phyloP scores from a whole-genome alignment of 1,139 yeast species.

The Magnusiomyces suaveolens region DNA sequence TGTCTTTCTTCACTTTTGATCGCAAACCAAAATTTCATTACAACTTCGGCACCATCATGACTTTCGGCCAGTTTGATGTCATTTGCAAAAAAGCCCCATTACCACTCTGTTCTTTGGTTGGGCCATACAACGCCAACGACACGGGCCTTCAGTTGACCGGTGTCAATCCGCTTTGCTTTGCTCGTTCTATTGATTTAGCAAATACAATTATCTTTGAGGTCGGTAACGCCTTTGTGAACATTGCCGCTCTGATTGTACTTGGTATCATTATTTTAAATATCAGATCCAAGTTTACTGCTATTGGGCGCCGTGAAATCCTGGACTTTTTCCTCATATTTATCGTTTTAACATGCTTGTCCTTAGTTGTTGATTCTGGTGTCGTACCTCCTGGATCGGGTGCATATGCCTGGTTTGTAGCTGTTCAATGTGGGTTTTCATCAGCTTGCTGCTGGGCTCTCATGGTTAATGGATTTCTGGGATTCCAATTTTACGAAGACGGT shows the following conservation, averaged over 20 bases:
- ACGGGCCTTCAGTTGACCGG: constrained; percentile 35
- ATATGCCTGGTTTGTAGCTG: constrained; percentile 73
- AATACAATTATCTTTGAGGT: constrained; percentile 84
- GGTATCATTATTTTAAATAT: constrained; percentile 70
- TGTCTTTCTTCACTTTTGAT: neutral
- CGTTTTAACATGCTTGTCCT: constrained; percentile 49
- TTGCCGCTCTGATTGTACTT: constrained; percentile 57
- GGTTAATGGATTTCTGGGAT: constrained; percentile 69
- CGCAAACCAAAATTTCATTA: too few relatives aligned
- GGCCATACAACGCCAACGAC: constrained; percentile 28
- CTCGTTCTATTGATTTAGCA: constrained; percentile 77
- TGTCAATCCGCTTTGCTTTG: constrained; percentile 66
- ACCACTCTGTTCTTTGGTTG: constrained; percentile 68
- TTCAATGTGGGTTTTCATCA: constrained; percentile 66
- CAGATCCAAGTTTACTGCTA: constrained; percentile 81
- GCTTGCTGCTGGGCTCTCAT: constrained; percentile 61
- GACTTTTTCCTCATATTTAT: constrained; percentile 56
- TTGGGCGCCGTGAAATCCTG: constrained; percentile 81
- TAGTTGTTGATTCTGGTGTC: constrained; percentile 86
- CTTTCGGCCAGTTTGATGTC: constrained; percentile 59
- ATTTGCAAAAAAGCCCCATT: constrained; percentile 63
- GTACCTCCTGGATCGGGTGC: constrained; percentile 71
- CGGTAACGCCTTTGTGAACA: constrained; percentile 82
- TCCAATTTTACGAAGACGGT: constrained; percentile 93
- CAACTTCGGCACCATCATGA: constrained; percentile 15